phyloP scores from a whole-genome alignment of 805 yeast species.

The Saccharomycopsis amapae region DNA sequence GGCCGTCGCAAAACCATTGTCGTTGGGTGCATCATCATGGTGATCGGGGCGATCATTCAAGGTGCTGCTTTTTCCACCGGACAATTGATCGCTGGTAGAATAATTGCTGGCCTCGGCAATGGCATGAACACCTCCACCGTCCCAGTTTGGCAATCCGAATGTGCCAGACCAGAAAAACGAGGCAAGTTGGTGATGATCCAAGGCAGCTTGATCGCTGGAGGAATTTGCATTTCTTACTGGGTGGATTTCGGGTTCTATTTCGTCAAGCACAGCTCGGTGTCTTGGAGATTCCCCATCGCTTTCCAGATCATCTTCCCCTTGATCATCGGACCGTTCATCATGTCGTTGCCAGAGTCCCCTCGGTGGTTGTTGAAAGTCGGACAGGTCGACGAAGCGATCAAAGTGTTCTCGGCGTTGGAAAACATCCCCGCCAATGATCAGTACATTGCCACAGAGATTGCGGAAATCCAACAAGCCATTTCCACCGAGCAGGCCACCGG shows the following conservation, averaged over 20 bases:
- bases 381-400: slow-evolving; percentile 10
- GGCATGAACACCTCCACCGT: slow-evolving; percentile 72
- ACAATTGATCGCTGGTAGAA: slow-evolving; percentile 52
- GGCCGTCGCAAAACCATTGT: slow-evolving; percentile 61
- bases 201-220: slow-evolving; percentile 64
- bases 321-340: slow-evolving; percentile 25
- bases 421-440: slow-evolving; percentile 5
- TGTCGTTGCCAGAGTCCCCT: slow-evolving; percentile 44
- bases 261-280: slow-evolving; percentile 24
- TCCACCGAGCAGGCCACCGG: not conserved
- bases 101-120: slow-evolving; percentile 65
- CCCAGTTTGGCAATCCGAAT: slow-evolving; percentile 77
- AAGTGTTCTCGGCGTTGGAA: slow-evolving; percentile 17
- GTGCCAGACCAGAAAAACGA: slow-evolving; percentile 56
- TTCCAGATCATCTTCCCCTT: slow-evolving; percentile 53
- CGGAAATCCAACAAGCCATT: slow-evolving; percentile 6
- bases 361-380: slow-evolving; percentile 43
- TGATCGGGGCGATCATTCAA: slow-evolving; percentile 52
- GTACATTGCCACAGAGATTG: slow-evolving; percentile 9
- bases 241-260: slow-evolving; percentile 65
- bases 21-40: slow-evolving; percentile 46
- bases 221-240: slow-evolving; percentile 72
- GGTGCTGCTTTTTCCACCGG: slow-evolving; percentile 37
- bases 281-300: slow-evolving; percentile 75
- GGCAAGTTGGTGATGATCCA: slow-evolving; percentile 63